Base-by-base conservation (phyloP, 768 basidiomycete species). In the Suillus brevipes region DNA sequence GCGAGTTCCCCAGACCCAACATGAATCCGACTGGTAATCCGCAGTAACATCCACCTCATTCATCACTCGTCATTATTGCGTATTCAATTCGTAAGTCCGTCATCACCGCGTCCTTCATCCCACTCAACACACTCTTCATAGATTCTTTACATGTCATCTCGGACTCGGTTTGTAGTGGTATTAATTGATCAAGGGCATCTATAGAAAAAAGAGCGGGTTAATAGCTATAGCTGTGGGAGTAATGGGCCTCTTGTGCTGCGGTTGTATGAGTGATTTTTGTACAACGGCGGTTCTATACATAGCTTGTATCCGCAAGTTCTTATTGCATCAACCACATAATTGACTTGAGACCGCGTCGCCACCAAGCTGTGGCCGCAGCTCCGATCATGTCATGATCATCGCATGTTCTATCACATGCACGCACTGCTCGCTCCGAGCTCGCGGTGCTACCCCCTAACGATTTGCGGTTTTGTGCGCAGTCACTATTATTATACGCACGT, bases 21-120 rank as follows among this genome's bases (percentile, higher is more conserved):
- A n/a, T n/a, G n/a, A n/a, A n/a, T n/a, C n/a, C n/a, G 64, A 65
- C 28, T 65, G 61, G 64, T 55, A 53, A 34, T 20, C 10, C 3
- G 18, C 42, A 38, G 28, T 59, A 25, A 38, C 25, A 59, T 42
- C 53, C 10, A 55, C 31, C 10, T 34, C 6, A n/a, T 55, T n/a
- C 53, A 59, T 59, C 38, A 59, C 23, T 28, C 23, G 9, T 59
- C 18, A 28, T 58, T 28, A 16, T 40, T 28, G n/a, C 12, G 12
- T 13, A 55, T 36, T 34, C 31, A 5, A n/a, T 55, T n/a, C 20
- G 58, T 59, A 38, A 28, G 58, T 4, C n/a, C 4, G 4, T 28
- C 28, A 28, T 28, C 28, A 28, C 28, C 28, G 3, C 3, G 2
- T 2, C 28, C 28, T 28, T 28, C 28, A 28, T 28, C 28, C 28